Evolutionary conservation across 495 filamentous ascomycete species (phyloP), one percentile per base, ranked within the genome.

Genomic region (Glutinoglossum americanum): DNA sequence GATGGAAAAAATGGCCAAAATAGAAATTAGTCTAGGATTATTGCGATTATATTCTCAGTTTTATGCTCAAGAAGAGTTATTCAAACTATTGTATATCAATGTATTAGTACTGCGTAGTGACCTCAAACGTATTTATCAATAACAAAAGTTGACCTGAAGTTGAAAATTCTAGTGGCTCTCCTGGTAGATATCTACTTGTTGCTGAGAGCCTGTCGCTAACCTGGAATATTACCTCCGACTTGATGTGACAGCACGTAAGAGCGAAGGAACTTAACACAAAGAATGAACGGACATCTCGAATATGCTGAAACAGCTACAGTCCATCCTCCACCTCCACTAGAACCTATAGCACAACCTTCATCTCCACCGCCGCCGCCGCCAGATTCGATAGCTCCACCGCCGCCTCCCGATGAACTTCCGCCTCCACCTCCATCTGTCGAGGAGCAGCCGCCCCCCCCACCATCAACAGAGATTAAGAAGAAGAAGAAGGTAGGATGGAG

Each of bases 1-100:
- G 84, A 55, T 95, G 89, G 92, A 88, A 81, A 71, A 85, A 87
- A 67, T 98, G 79, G 78, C 92, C 92, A 63, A 88, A 73, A 74
- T 83, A 69, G 68, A 26, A 3, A 41, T 41, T 45, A n/a, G 41
- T 45, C 3, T 45, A 10, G 41, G 17, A 23, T 45, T 21, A 10
- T n/a, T 23, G 19, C 41, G 41, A 21, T 45, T 45, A 5, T 45
- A 45, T 45, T 21, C 19, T 21, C 41, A 23, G 1, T 3, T 21
- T 45, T 3, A 19, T 21, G 10, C n/a, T 21, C 15, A 21, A 30
- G 21, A 10, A 1, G 1, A 45, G 13, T n/a, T 10, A 21, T 13
- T 45, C 10, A 13, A n/a, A 1, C 4, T 23, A 1, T 45, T 45
- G n/a, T 45, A 45, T 45, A 45, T 45, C 41, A 45, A 4, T 45